These are phyloP conservation scores for Sequoiadendron giganteum DNA, from an alignment of 75 land plant species.

Conservation along the genomic window DNA sequence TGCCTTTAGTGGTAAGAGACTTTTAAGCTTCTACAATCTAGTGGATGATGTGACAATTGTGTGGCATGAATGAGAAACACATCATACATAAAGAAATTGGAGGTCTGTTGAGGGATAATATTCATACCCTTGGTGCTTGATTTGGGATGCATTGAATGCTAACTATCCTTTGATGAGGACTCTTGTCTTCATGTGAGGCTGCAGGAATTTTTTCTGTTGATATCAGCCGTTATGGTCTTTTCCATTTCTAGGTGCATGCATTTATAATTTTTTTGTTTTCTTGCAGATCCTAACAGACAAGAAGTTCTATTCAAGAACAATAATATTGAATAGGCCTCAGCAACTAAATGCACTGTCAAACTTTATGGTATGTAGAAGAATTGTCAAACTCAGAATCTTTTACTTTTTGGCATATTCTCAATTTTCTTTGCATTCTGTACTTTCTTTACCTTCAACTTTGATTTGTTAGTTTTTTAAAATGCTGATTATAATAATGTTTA, in stretches of 20 bases:
- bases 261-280: slow-evolving; percentile 2
- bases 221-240: not conserved
- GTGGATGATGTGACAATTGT: not conserved
- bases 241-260: not conserved
- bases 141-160: not conserved
- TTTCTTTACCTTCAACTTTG: slow-evolving; percentile 3
- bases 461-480: not conserved
- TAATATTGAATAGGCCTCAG: slow-evolving; percentile 53
- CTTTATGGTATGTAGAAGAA: slow-evolving; percentile 39
- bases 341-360: slow-evolving; percentile 59
- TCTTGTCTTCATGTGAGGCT: not conserved
- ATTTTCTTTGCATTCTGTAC: not conserved
- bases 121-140: not conserved
- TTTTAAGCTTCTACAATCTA: not conserved
- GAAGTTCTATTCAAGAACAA: slow-evolving; percentile 23
- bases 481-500: not conserved
- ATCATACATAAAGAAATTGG: not conserved
- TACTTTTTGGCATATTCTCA: not conserved
- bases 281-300: slow-evolving; percentile 50
- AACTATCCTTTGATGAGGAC: not conserved
- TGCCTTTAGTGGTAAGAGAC: not conserved
- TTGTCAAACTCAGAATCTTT: not conserved
- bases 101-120: not conserved
- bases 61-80: not conserved
- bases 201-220: not conserved